These are phyloP conservation scores for Ophiostoma montium DNA, from an alignment of 2,329 filamentous ascomycete species.

Conservation along the genomic window DNA sequence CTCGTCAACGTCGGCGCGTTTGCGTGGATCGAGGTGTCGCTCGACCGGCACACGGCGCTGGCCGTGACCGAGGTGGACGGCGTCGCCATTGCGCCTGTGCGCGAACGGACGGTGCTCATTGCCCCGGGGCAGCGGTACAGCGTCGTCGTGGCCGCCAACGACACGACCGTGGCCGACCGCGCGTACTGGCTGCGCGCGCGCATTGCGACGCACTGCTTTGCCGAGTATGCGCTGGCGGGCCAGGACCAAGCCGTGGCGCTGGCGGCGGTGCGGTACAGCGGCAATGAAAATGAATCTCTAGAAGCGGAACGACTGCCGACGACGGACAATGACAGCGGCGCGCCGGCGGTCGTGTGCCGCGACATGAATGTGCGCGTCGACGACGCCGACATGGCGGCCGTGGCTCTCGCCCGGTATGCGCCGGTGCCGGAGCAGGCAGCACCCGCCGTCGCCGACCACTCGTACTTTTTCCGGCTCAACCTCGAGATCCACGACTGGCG, in stretches of 20 bases:
- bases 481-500: constrained; percentile 46
- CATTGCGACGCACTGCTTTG: constrained; percentile 47
- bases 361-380: constrained; percentile 27
- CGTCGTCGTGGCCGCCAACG: constrained; percentile 47
- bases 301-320: constrained; percentile 16
- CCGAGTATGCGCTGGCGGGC: constrained; percentile 31
- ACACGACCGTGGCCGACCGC: constrained; percentile 29
- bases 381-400: constrained; percentile 13
- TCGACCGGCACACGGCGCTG: constrained; percentile 45
- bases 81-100: constrained; percentile 45
- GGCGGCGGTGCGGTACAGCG: constrained; percentile 34
- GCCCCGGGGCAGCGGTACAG: constrained; percentile 60
- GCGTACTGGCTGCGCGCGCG: constrained; percentile 52
- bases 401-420: constrained; percentile 20
- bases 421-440: constrained; percentile 29
- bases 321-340: constrained; percentile 21
- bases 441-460: constrained; percentile 33
- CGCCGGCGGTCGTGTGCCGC: constrained; percentile 28
- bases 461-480: constrained; percentile 40
- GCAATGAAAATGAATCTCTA: background rate
- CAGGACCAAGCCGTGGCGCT: constrained; percentile 30
- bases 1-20: constrained; percentile 59
- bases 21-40: constrained; percentile 55
- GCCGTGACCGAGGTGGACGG: constrained; percentile 57
- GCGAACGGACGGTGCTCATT: constrained; percentile 48